These are phyloP conservation scores for Aquilaria yunnanensis DNA, from an alignment of 345 rosid species.

Conservation along the genomic window DNA sequence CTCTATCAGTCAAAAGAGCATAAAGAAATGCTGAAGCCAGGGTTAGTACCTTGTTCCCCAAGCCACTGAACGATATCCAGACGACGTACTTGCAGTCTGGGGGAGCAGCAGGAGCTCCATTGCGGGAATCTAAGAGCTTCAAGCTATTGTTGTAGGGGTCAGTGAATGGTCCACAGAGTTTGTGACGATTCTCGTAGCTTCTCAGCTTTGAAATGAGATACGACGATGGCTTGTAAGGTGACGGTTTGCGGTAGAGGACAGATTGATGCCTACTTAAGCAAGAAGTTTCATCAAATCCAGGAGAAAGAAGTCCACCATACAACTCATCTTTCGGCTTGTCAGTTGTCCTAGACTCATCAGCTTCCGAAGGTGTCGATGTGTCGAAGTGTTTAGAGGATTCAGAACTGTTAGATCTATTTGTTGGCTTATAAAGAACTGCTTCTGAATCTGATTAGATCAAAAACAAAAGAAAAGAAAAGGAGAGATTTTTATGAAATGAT, in stretches of 20 bases:
- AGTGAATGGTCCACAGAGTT: slow-evolving; percentile 50
- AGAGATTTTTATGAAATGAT: not conserved
- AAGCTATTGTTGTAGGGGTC: slow-evolving; percentile 26
- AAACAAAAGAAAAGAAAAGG: slow-evolving; percentile 1
- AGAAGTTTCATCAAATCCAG: slow-evolving; percentile 39
- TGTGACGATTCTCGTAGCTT: slow-evolving; percentile 56
- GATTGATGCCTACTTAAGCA: slow-evolving; percentile 58
- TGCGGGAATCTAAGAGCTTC: slow-evolving; percentile 22
- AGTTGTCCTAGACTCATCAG: slow-evolving; percentile 17
- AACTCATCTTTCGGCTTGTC: slow-evolving; percentile 22
- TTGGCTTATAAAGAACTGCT: too few species aligned
- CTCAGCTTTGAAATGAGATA: slow-evolving; percentile 55
- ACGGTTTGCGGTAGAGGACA: slow-evolving; percentile 37
- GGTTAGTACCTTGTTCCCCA: slow-evolving; percentile 64
- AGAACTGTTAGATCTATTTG: too few species aligned
- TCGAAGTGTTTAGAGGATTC: too few species aligned
- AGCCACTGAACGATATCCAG: slow-evolving; percentile 61
- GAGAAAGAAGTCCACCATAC: slow-evolving; percentile 48
- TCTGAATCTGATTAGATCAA: too few species aligned
- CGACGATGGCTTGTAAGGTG: slow-evolving; percentile 46
- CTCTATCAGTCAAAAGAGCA: slow-evolving; percentile 56
- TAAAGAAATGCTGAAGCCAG: slow-evolving; percentile 59
- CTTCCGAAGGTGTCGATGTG: slow-evolving; percentile 15
- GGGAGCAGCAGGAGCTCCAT: slow-evolving; percentile 12
- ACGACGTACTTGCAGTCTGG: slow-evolving; percentile 54